Percentiles rank a stretch among this genome's conserved stretches.
Conservation (phyloP, 164 flowering plant species). For the Sedum album region DNA sequence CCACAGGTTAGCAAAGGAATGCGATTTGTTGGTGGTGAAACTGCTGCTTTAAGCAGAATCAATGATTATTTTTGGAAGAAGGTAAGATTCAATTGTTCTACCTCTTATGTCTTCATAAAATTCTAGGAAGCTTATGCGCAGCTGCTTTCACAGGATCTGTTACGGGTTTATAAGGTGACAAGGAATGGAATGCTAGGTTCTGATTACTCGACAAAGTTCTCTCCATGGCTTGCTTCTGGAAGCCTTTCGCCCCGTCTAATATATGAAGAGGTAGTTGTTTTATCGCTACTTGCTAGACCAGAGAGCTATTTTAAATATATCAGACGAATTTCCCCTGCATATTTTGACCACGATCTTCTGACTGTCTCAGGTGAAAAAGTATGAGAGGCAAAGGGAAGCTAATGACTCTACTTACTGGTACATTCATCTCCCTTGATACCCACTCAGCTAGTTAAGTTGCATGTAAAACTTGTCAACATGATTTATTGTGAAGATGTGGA, state of each 20-base stretch:
- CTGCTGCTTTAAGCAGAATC: slow-evolving; percentile 71
- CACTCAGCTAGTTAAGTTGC: background rate
- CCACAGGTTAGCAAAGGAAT: slow-evolving; percentile 65
- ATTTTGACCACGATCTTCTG: slow-evolving; percentile 2
- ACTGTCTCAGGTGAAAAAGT: slow-evolving; percentile 66
- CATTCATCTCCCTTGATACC: slow-evolving; percentile 1
- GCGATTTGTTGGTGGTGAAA: slow-evolving; percentile 80
- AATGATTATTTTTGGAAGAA: slow-evolving; percentile 88
- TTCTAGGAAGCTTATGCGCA: background rate
- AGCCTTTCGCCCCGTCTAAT: slow-evolving; percentile 73
- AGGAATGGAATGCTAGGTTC: slow-evolving; percentile 95
- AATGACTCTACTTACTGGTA: slow-evolving; percentile 97
- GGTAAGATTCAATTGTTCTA: slow-evolving; percentile 23
- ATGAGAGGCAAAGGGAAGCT: slow-evolving; percentile 60
- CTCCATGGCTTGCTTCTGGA: slow-evolving; percentile 97
- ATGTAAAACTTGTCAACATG: background rate
- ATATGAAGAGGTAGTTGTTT: slow-evolving; percentile 61
- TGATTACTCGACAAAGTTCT: slow-evolving; percentile 89
- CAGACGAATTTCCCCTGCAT: slow-evolving; percentile 5
- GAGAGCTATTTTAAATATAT: background rate
- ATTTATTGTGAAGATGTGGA: background rate
- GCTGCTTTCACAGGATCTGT: slow-evolving; percentile 43
- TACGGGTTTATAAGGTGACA: slow-evolving; percentile 61
- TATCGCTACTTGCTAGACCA: background rate
- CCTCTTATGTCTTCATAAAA: background rate